phyloP scores from a whole-genome alignment of 1,139 yeast genomes.

The Debaryomyces nepalensis region DNA sequence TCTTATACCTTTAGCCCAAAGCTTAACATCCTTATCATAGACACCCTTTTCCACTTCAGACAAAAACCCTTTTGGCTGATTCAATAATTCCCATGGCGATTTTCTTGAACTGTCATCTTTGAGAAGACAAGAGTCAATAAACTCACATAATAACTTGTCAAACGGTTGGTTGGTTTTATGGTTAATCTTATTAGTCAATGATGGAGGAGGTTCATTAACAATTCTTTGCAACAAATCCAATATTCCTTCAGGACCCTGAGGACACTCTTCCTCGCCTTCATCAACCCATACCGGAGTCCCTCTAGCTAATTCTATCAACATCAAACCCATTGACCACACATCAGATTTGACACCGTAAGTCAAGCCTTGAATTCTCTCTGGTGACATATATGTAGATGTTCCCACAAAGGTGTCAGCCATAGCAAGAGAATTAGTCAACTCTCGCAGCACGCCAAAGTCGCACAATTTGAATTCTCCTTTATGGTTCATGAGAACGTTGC shows the following conservation, averaged over 20 bases:
- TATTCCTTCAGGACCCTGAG: constrained; percentile 75
- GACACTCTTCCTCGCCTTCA: constrained; percentile 27
- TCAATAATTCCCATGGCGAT: constrained; percentile 61
- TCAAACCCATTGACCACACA: constrained; percentile 94
- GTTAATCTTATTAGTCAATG: constrained; percentile 42
- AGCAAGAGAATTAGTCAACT: constrained; percentile 80
- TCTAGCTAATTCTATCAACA: constrained; percentile 84
- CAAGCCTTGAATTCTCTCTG: constrained; percentile 95
- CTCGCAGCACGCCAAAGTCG: constrained; percentile 94
- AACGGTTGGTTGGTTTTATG: constrained; percentile 31
- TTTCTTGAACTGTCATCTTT: constrained; percentile 68
- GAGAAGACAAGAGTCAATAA: constrained; percentile 69
- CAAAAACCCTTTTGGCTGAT: constrained; percentile 47
- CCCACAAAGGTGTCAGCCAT: constrained; percentile 96
- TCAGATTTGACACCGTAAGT: constrained; percentile 92
- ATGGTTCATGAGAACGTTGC: constrained; percentile 68
- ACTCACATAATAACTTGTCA: constrained; percentile 55
- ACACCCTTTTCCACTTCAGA: constrained; percentile 43
- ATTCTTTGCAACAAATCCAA: constrained; percentile 88
- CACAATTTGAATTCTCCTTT: constrained; percentile 82
- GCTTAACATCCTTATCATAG: constrained; percentile 48
- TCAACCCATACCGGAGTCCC: constrained; percentile 62
- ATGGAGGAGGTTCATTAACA: constrained; percentile 91
- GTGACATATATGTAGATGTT: constrained; percentile 96
- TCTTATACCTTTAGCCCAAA: constrained; percentile 56